Evolutionary conservation across 345 rosid genomes (phyloP).

Genomic region (Syzygium grande): DNA sequence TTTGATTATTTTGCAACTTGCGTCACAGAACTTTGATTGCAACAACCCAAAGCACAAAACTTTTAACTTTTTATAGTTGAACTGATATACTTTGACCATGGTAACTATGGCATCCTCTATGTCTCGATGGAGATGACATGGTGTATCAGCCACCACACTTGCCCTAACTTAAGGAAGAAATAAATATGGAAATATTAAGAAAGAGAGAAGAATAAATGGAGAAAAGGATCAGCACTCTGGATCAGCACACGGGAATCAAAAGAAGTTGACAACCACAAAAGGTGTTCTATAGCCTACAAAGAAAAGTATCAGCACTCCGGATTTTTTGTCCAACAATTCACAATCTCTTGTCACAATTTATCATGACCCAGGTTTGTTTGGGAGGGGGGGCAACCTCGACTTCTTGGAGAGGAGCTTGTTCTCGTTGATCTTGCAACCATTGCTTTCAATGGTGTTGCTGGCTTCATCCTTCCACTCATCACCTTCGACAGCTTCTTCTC

Average conservation of each 20-base stretch:
- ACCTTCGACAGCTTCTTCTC: slow-evolving; percentile 93
- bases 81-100: background rate
- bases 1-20: background rate
- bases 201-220: background rate
- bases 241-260: background rate
- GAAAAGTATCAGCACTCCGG: background rate
- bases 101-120: background rate
- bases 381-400: slow-evolving; percentile 27
- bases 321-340: background rate
- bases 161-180: background rate
- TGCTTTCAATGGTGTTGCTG: slow-evolving; percentile 77
- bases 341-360: background rate
- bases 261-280: background rate
- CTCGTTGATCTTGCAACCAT: slow-evolving; percentile 95
- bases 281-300: background rate
- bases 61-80: background rate
- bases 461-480: slow-evolving; percentile 99
- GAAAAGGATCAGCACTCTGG: no score
- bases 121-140: background rate
- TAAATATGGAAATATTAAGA: background rate
- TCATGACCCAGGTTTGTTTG: background rate
- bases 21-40: background rate
- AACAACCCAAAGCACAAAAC: background rate
- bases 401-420: slow-evolving; percentile 95
- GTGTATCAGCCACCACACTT: background rate